A percentile compares a stretch with the other conserved stretches of the same genome.
phyloP scores from a whole-genome alignment of 129 eudicot species.

The Arctium lappa region DNA sequence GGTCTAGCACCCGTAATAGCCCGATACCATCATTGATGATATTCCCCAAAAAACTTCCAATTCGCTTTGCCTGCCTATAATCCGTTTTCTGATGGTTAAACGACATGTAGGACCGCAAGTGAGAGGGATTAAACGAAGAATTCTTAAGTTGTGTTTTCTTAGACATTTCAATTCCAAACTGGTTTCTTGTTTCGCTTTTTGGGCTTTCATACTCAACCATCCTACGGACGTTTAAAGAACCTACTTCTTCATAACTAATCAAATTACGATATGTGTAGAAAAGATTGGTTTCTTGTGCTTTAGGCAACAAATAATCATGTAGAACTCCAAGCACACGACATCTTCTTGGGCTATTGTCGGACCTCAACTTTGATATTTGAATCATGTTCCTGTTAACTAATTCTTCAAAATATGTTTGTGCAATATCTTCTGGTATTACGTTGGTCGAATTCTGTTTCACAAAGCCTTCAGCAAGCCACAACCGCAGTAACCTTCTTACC shows the following conservation, averaged over 20 bases:
- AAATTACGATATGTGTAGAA: slow-evolving; percentile 34
- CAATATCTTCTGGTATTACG: slow-evolving; percentile 30
- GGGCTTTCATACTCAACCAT: slow-evolving; percentile 32
- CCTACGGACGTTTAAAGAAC: slow-evolving; percentile 31
- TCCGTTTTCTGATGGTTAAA: slow-evolving; percentile 36
- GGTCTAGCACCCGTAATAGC: slow-evolving; percentile 59
- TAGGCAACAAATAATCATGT: slow-evolving; percentile 40
- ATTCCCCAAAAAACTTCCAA: slow-evolving; percentile 32
- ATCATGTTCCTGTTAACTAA: slow-evolving; percentile 42
- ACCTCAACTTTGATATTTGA: slow-evolving; percentile 40
- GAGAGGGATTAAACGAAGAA: slow-evolving; percentile 11
- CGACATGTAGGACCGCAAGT: slow-evolving; percentile 40
- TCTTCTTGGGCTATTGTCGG: slow-evolving; percentile 40
- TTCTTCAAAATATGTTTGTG: slow-evolving; percentile 30
- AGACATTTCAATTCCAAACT: neutral
- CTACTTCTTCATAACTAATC: neutral
- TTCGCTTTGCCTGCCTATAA: slow-evolving; percentile 35
- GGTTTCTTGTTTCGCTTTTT: neutral
- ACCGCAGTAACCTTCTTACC: slow-evolving; percentile 33
- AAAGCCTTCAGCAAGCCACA: slow-evolving; percentile 50
- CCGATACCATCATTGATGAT: slow-evolving; percentile 31
- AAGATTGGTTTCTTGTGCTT: slow-evolving; percentile 38
- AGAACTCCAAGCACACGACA: slow-evolving; percentile 46
- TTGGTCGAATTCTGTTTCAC: slow-evolving; percentile 5
- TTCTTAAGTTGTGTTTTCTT: slow-evolving; percentile 18